Conservation (phyloP, 2,329 filamentous ascomycete genomes). For the Nothophoma quercina region DNA sequence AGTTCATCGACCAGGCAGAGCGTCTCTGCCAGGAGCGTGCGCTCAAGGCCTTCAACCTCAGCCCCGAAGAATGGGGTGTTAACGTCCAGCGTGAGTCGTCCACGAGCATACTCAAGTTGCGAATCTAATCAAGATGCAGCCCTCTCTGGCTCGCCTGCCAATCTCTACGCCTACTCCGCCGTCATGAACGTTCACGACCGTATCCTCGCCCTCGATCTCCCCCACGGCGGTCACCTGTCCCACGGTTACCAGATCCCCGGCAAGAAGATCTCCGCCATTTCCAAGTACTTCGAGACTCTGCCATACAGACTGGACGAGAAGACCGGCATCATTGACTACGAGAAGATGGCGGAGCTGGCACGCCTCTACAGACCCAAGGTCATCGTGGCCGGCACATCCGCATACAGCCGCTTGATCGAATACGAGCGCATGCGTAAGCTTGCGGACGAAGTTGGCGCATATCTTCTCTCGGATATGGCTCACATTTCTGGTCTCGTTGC, state of each 20-base stretch:
- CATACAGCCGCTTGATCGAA: conserved; percentile 98
- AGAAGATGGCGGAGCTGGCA: conserved; percentile 87
- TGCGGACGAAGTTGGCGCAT: conserved; percentile 90
- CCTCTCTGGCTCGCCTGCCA: conserved; percentile 79
- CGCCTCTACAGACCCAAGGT: conserved; percentile 94
- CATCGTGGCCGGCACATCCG: conserved; percentile 94
- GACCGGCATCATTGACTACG: conserved; percentile 97
- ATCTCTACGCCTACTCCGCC: conserved; percentile 88
- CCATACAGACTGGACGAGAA: conserved; percentile 90
- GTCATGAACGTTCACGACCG: conserved; percentile 91
- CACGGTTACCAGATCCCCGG: conserved; percentile 97
- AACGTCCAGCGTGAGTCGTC: conserved; percentile 80
- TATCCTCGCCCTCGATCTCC: conserved; percentile 95
- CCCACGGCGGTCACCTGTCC: conserved; percentile 93
- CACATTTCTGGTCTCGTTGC: conserved; percentile 97
- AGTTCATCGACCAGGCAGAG: conserved; percentile 98
- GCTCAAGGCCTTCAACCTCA: conserved; percentile 87
- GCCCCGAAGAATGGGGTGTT: conserved; percentile 93
- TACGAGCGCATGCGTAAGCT: conserved; percentile 97
- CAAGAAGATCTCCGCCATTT: conserved; percentile 86
- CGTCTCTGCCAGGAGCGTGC: conserved; percentile 93
- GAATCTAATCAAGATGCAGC: conserved; percentile 57
- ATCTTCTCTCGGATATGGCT: conserved; percentile 97
- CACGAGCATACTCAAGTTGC: not conserved
- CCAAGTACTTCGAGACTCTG: conserved; percentile 99